phyloP scores from a whole-genome alignment of 164 flowering plant species.

The Dillenia suffruticosa region DNA sequence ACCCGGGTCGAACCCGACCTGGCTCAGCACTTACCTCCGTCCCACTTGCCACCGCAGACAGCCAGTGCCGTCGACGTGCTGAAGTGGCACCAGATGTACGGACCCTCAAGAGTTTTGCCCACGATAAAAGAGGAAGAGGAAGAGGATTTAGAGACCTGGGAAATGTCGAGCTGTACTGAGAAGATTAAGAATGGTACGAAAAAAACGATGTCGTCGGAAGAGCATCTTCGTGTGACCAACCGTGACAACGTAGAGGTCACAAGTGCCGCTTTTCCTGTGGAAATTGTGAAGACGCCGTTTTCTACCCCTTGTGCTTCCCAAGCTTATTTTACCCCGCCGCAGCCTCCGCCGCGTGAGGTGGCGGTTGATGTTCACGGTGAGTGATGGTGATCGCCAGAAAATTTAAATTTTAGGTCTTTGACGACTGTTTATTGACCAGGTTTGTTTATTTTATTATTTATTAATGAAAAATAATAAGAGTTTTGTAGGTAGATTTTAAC shows the following conservation, averaged over 20 bases:
- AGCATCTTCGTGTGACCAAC: background rate
- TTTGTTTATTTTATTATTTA: background rate
- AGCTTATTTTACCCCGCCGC: slow-evolving; percentile 39
- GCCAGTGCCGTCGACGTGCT: background rate
- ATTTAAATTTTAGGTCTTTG: background rate
- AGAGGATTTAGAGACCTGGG: slow-evolving; percentile 24
- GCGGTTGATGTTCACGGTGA: background rate
- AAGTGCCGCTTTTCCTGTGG: slow-evolving; percentile 3
- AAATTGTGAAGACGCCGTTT: slow-evolving; percentile 29
- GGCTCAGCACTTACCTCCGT: background rate
- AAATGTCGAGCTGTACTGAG: slow-evolving; percentile 2
- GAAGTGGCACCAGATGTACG: slow-evolving; percentile 26
- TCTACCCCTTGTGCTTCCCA: slow-evolving; percentile 62
- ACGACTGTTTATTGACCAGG: background rate
- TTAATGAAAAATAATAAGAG: background rate
- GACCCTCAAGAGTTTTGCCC: slow-evolving; percentile 37
- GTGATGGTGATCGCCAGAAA: background rate
- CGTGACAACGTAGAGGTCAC: background rate
- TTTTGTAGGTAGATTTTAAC: background rate
- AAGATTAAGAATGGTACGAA: background rate
- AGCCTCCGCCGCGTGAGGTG: slow-evolving; percentile 37
- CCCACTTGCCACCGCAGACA: no score
- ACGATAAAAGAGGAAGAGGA: slow-evolving; percentile 51
- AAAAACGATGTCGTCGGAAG: slow-evolving; percentile 1
- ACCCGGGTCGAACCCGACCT: slow-evolving; percentile 28